A percentile compares a stretch with the other conserved stretches of the same genome.
phyloP scores from a whole-genome alignment of 75 land plant genomes.

The Adiantum capillusveneris region DNA sequence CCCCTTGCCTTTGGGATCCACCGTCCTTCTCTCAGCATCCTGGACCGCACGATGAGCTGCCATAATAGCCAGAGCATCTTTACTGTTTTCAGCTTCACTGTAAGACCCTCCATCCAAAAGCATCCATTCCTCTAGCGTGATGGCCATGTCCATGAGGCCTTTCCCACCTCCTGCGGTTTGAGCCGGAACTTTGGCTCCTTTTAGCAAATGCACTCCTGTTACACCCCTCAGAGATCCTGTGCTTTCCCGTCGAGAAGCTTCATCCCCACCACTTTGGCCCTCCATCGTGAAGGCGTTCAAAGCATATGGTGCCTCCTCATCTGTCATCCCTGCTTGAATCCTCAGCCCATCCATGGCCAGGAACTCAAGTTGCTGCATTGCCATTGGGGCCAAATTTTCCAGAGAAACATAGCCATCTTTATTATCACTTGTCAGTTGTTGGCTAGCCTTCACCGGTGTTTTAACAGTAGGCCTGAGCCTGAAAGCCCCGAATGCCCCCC shows the following conservation, averaged over 20 bases:
- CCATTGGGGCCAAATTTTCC: constrained; percentile 23
- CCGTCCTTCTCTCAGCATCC: not conserved
- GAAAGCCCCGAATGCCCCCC: no score
- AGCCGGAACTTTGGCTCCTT: not conserved
- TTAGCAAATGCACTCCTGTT: constrained; percentile 8
- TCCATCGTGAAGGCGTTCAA: constrained; percentile 10
- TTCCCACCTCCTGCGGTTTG: constrained; percentile 2
- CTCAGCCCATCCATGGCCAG: constrained; percentile 24
- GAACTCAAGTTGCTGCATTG: constrained; percentile 22
- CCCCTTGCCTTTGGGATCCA: not conserved
- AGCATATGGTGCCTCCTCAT: constrained; percentile 21
- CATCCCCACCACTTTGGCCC: constrained; percentile 1
- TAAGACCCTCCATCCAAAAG: constrained; percentile 14
- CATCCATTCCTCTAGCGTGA: constrained; percentile 26
- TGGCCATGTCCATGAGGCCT: constrained; percentile 18
- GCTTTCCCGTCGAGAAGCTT: not conserved
- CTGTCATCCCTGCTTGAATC: constrained; percentile 21
- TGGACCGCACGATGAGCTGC: constrained; percentile 11
- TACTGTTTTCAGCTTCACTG: constrained; percentile 6
- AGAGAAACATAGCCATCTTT: constrained; percentile 22
- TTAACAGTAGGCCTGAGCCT: no score
- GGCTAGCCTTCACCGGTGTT: not conserved
- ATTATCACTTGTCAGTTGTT: not conserved
- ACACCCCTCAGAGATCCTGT: not conserved
- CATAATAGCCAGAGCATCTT: constrained; percentile 4